These are phyloP conservation scores for Cyclostephanos tholiformis DNA, from an alignment of 108 stramenopile genomes.

Conservation along the genomic window DNA sequence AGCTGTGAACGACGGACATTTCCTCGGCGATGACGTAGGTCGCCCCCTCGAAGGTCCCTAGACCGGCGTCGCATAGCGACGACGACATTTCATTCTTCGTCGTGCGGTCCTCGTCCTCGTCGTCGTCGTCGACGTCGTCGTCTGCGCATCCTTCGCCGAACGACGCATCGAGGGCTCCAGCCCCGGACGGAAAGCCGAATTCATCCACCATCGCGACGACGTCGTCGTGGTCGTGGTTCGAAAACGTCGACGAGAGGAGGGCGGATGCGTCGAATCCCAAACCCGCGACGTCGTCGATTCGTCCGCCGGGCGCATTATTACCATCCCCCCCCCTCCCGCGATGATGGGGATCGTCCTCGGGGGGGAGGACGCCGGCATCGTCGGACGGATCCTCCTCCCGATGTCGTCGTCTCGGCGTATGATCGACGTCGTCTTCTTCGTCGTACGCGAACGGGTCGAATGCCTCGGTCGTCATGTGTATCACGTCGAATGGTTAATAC, in stretches of 20 bases:
- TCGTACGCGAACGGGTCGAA: conserved; percentile 11
- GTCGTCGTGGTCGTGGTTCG: neutral
- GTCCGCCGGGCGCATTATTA: neutral
- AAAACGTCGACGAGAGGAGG: neutral
- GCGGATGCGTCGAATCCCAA: neutral
- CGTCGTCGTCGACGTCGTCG: too few relatives aligned
- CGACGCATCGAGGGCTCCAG: too few relatives aligned
- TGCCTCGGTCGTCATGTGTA: conserved; percentile 6
- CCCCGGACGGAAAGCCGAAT: conserved; percentile 1
- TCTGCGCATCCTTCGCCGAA: too few relatives aligned
- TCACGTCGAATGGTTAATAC: too few relatives aligned
- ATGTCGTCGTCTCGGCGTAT: neutral
- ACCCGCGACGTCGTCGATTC: neutral
- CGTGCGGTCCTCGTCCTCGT: neutral
- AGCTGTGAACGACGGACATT: conserved; percentile 19
- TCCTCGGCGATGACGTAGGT: conserved; percentile 3
- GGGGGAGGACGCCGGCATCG: too few relatives aligned
- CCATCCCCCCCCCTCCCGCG: neutral
- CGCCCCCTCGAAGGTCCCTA: neutral
- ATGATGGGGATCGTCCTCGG: too few relatives aligned
- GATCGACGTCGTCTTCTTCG: conserved; percentile 2
- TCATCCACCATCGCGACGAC: too few relatives aligned
- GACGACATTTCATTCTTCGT: neutral
- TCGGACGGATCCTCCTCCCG: neutral
- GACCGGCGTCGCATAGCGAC: neutral